Percentiles rank a stretch among this genome's conserved stretches.
These are phyloP conservation scores for Viola odorata DNA, from an alignment of 345 rosid genomes.

Conservation along the genomic window DNA sequence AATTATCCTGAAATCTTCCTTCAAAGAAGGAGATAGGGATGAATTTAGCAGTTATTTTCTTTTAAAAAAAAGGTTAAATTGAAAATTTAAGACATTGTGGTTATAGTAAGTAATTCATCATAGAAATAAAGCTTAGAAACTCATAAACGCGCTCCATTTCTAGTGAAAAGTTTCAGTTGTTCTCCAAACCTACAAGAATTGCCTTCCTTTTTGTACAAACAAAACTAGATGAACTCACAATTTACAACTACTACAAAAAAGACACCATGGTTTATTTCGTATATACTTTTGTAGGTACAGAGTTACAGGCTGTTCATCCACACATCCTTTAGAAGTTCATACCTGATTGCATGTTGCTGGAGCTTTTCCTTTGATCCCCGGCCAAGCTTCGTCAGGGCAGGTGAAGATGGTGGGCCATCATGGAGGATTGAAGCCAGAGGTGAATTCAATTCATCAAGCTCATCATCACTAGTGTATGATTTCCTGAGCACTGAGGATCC, in stretches of 20 bases:
- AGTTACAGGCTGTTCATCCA: constrained; percentile 59
- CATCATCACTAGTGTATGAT: constrained; percentile 79
- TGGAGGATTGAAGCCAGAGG: constrained; percentile 53
- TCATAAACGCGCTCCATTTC: background rate
- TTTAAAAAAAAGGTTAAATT: too few relatives aligned
- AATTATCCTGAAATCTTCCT: too few relatives aligned
- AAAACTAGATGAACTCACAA: constrained; percentile 1
- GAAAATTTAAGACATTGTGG: too few relatives aligned
- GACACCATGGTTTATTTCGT: constrained; percentile 1
- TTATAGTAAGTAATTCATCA: too few relatives aligned
- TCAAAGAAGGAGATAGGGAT: too few relatives aligned
- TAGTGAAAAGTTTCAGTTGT: background rate
- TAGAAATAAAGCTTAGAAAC: background rate
- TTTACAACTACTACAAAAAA: constrained; percentile 18
- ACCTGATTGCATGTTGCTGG: constrained; percentile 41
- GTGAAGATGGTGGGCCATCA: constrained; percentile 26
- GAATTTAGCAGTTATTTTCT: too few relatives aligned
- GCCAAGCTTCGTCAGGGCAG: constrained; percentile 23
- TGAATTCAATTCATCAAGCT: constrained; percentile 78
- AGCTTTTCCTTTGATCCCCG: constrained; percentile 36
- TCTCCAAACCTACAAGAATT: constrained; percentile 9
- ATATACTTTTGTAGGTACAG: background rate
- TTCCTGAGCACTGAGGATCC: constrained; percentile 60
- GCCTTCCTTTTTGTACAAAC: constrained; percentile 5
- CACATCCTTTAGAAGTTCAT: constrained; percentile 67